phyloP scores from a whole-genome alignment of 2,329 filamentous ascomycete species.

The Aspergillus oerlinghausenensis region DNA sequence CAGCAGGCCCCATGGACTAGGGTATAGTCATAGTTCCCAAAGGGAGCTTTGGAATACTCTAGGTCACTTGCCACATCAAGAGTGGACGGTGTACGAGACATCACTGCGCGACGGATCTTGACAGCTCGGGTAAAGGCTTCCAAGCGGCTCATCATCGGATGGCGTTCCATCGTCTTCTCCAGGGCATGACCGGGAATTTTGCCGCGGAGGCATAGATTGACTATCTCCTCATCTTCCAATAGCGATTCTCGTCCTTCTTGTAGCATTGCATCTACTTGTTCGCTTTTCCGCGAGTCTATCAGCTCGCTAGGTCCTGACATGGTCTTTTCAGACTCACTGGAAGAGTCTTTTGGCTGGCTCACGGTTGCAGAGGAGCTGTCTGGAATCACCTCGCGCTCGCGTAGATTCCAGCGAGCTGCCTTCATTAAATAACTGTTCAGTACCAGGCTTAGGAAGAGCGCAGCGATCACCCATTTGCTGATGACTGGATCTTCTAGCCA shows the following conservation, averaged over 20 bases:
- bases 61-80: conserved; percentile 69
- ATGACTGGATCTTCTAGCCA: conserved; percentile 93
- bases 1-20: conserved; percentile 95
- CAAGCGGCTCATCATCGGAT: conserved; percentile 48
- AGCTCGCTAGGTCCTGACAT: conserved; percentile 32
- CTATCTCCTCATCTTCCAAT: conserved; percentile 79
- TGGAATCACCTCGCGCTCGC: conserved; percentile 66
- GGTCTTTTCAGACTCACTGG: conserved; percentile 18
- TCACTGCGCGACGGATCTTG: conserved; percentile 82
- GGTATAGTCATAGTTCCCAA: conserved; percentile 88
- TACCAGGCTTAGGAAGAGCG: conserved; percentile 83
- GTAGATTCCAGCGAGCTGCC: conserved; percentile 91
- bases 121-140: conserved; percentile 72
- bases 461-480: conserved; percentile 95
- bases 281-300: conserved; percentile 53
- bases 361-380: conserved; percentile 40
- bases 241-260: conserved; percentile 71
- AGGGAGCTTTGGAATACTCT: conserved; percentile 82
- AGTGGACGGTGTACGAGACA: conserved; percentile 80
- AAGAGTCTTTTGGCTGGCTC: conserved; percentile 20
- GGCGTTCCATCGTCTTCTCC: conserved; percentile 87
- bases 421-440: conserved; percentile 98
- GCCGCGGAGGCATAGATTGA: conserved; percentile 76
- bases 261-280: conserved; percentile 72
- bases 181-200: conserved; percentile 93